Evolutionary conservation across 352 stramenopile species (phyloP).

Genomic region (Globisporangium heterothallicum): DNA sequence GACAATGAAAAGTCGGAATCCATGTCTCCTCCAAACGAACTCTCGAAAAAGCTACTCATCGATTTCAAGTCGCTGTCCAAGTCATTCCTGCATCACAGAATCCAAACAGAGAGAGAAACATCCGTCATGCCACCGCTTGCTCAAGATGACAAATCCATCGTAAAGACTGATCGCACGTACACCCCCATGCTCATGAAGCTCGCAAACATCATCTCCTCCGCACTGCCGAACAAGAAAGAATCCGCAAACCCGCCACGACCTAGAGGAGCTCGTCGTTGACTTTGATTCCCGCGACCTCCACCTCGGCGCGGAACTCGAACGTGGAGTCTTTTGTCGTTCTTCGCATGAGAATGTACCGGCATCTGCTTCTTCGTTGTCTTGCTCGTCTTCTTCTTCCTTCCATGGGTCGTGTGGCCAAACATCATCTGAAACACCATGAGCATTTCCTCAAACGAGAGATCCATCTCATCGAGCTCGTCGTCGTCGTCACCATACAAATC

Average conservation of each 20-base stretch:
- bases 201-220: constrained; percentile 12
- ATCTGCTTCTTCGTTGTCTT: background rate
- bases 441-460: constrained; percentile 63
- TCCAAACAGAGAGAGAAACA: background rate
- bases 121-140: too few relatives aligned
- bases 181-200: constrained; percentile 19
- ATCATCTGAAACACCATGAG: constrained; percentile 77
- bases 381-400: constrained; percentile 9
- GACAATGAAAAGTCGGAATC: constrained; percentile 16
- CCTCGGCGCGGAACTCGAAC: constrained; percentile 5
- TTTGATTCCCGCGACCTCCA: constrained; percentile 1
- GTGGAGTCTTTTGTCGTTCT: constrained; percentile 12
- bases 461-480: constrained; percentile 26
- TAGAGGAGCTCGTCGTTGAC: background rate
- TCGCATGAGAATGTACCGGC: background rate
- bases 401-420: constrained; percentile 25
- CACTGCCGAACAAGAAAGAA: constrained; percentile 6
- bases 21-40: constrained; percentile 8
- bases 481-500: constrained; percentile 26
- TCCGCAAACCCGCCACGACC: background rate
- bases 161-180: constrained; percentile 11
- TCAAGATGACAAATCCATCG: background rate
- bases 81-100: constrained; percentile 12
- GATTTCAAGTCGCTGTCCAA: constrained; percentile 43
- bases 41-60: constrained; percentile 40